These are phyloP conservation scores for Coniophora puteana DNA, from an alignment of 1,284 basidiomycete genomes.

Conservation along the genomic window DNA sequence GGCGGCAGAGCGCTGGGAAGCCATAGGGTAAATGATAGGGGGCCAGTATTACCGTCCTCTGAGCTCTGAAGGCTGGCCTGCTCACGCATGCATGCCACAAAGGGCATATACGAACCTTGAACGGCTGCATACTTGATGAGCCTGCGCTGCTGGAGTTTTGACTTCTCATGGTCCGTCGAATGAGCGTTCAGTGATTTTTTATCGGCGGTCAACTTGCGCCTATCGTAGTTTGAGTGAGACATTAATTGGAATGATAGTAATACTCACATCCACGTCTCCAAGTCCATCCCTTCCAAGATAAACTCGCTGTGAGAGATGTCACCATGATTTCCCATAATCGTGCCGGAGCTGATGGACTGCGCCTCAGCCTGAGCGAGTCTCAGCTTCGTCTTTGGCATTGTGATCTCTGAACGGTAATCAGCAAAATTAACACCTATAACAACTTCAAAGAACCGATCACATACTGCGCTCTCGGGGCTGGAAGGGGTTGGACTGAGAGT, in stretches of 20 bases:
- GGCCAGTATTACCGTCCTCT: no score
- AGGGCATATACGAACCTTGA: no score
- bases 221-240: no score
- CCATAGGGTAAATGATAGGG: not conserved
- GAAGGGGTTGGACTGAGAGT: slow-evolving; percentile 1
- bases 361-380: not conserved
- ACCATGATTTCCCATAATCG: not conserved
- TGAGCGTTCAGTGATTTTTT: no score
- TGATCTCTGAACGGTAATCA: not conserved
- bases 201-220: no score
- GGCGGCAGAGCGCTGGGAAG: not conserved
- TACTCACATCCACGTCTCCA: slow-evolving; percentile 3
- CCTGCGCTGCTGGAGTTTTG: no score
- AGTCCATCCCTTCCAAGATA: not conserved
- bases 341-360: not conserved
- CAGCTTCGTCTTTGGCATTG: not conserved
- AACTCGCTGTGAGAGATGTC: slow-evolving; percentile 1
- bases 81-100: no score
- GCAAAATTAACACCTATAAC: not conserved
- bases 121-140: no score
- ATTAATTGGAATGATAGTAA: no score
- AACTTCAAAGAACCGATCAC: not conserved
- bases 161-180: no score
- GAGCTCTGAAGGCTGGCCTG: no score
- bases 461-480: not conserved